phyloP scores from a whole-genome alignment of 2,329 filamentous ascomycete species.

The Colletotrichum tropicicola region DNA sequence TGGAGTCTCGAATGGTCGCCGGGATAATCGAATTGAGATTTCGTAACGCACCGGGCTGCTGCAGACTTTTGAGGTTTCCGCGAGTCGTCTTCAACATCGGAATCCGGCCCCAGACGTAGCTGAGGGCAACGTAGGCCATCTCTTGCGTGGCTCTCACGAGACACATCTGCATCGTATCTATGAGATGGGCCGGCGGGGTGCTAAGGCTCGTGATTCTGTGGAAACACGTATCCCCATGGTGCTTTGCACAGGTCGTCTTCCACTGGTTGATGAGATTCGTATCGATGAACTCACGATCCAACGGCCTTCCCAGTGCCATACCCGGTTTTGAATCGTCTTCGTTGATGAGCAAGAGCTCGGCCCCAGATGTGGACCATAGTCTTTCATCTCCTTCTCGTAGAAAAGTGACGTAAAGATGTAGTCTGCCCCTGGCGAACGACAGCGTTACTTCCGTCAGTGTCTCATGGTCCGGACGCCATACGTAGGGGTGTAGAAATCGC shows the following conservation, averaged over 20 bases:
- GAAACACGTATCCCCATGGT: background rate
- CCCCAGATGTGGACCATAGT: background rate
- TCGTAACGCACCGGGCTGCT: background rate
- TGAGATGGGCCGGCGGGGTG: background rate
- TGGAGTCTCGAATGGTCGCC: slow-evolving; percentile 28
- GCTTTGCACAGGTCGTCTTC: background rate
- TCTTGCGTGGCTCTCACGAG: background rate
- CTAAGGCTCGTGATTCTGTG: background rate
- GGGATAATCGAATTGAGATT: background rate
- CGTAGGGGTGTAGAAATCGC: background rate
- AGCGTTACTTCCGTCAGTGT: background rate
- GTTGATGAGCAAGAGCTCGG: background rate
- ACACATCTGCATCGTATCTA: background rate
- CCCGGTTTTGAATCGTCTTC: background rate
- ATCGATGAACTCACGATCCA: background rate
- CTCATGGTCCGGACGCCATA: background rate
- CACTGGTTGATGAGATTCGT: background rate
- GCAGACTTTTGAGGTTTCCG: background rate
- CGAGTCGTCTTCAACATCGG: background rate
- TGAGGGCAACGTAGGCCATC: background rate
- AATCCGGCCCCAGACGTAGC: background rate
- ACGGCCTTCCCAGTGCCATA: background rate
- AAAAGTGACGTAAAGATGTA: background rate
- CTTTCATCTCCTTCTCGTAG: background rate
- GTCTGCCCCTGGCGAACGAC: background rate